Percentiles rank a stretch among this genome's conserved stretches.
These are phyloP conservation scores for Pelargonium cotyledonis DNA, from an alignment of 441 rosid genomes.

Conservation along the genomic window DNA sequence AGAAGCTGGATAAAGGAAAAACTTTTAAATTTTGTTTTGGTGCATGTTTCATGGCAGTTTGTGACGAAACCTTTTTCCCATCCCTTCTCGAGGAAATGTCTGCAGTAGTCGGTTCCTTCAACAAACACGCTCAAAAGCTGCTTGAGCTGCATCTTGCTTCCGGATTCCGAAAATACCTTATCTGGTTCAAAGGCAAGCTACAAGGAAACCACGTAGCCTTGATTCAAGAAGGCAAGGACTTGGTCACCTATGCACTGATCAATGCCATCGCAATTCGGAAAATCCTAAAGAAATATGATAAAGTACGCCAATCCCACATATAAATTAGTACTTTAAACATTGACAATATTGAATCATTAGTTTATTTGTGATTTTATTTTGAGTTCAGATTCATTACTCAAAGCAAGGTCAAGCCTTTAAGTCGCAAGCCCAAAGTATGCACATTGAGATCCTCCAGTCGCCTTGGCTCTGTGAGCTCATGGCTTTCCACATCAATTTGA, in stretches of 20 bases:
- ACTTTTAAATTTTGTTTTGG: neutral
- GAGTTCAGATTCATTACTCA: constrained; percentile 63
- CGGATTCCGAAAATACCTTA: constrained; percentile 52
- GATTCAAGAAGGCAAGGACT: constrained; percentile 70
- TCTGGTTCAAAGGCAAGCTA: constrained; percentile 59
- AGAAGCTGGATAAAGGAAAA: neutral
- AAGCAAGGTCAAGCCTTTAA: constrained; percentile 91
- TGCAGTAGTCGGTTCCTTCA: constrained; percentile 71
- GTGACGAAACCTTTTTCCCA: constrained; percentile 88
- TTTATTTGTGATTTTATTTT: neutral
- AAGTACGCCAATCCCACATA: constrained; percentile 34
- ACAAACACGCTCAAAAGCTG: constrained; percentile 67
- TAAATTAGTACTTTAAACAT: neutral
- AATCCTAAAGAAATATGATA: constrained; percentile 90
- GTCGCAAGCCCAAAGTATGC: constrained; percentile 76
- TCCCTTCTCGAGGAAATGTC: constrained; percentile 79
- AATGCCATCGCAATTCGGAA: constrained; percentile 75
- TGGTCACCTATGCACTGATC: constrained; percentile 71
- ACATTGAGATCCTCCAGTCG: constrained; percentile 80
- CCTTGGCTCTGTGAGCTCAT: constrained; percentile 91
- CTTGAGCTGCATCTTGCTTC: constrained; percentile 78
- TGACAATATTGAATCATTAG: neutral
- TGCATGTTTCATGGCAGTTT: constrained; percentile 36
- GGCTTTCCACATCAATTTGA: constrained; percentile 81
- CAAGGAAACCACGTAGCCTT: constrained; percentile 43